These are phyloP conservation scores for Epicoccum sorghinum DNA, from an alignment of 2,329 filamentous ascomycete genomes.

Conservation along the genomic window DNA sequence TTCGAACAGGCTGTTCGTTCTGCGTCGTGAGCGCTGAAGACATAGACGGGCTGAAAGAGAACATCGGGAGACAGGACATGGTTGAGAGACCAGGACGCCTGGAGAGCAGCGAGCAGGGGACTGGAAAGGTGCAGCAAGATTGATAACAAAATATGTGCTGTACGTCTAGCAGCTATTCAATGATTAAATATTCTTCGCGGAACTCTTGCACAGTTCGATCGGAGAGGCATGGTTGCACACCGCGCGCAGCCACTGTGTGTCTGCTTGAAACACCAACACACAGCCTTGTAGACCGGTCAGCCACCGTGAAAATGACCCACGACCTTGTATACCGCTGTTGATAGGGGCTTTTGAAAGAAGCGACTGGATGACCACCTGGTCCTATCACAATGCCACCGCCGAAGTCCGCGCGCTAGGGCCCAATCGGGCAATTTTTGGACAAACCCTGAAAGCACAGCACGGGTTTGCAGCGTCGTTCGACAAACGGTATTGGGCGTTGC, in stretches of 20 bases:
- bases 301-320: not conserved
- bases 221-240: not conserved
- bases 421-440: not conserved
- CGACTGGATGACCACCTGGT: not conserved
- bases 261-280: constrained; percentile 7
- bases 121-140: not conserved
- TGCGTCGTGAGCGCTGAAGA: not conserved
- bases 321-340: not conserved
- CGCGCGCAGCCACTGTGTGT: not conserved
- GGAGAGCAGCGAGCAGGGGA: not conserved
- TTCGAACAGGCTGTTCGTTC: not conserved
- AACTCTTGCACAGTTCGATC: not conserved
- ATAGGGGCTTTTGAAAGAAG: not conserved
- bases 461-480: not conserved
- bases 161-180: too few species aligned
- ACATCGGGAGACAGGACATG: constrained; percentile 13
- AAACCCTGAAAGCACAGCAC: not conserved
- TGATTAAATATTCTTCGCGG: not conserved
- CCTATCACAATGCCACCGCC: not conserved
- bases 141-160: not conserved
- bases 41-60: constrained; percentile 1
- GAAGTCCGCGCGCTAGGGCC: constrained; percentile 15
- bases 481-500: not conserved
- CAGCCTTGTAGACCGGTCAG: not conserved
- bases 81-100: not conserved